Percentiles rank a stretch among this genome's conserved stretches.
These are phyloP conservation scores for Macrolepiota dolichaula DNA, from an alignment of 768 basidiomycete species.

Conservation along the genomic window DNA sequence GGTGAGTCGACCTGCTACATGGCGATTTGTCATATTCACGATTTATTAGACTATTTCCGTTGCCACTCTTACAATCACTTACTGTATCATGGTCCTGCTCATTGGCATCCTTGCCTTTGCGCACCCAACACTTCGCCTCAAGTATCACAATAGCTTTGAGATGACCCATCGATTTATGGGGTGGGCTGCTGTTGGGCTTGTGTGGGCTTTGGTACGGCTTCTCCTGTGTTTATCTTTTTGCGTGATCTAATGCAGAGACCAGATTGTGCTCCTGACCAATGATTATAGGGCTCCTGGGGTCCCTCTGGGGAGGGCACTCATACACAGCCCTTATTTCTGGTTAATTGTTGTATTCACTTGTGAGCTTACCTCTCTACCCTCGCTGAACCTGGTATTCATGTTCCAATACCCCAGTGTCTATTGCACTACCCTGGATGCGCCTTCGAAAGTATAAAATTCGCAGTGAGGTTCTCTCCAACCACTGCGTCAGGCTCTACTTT, in stretches of 20 bases:
- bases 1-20: constrained; percentile 20
- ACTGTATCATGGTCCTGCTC: constrained; percentile 44
- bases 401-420: constrained; percentile 29
- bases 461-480: constrained; percentile 48
- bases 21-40: background rate
- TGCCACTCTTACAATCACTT: constrained; percentile 20
- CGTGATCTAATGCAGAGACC: background rate
- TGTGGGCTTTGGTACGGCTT: constrained; percentile 7
- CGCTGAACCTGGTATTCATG: background rate
- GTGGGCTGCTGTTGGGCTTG: constrained; percentile 5
- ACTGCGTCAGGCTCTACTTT: constrained; percentile 53
- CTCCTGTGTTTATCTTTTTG: background rate
- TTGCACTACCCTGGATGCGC: constrained; percentile 49
- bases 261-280: constrained; percentile 17
- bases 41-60: constrained; percentile 10
- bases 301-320: constrained; percentile 38
- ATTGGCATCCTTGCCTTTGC: constrained; percentile 45
- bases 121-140: constrained; percentile 41
- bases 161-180: constrained; percentile 51
- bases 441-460: constrained; percentile 45
- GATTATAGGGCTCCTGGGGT: constrained; percentile 29
- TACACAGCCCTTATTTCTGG: constrained; percentile 48
- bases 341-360: constrained; percentile 28
- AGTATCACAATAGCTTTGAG: constrained; percentile 53
- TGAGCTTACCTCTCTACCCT: constrained; percentile 13